Conservation (phyloP, 2,329 filamentous ascomycete species). For the Botrytis fabae region DNA sequence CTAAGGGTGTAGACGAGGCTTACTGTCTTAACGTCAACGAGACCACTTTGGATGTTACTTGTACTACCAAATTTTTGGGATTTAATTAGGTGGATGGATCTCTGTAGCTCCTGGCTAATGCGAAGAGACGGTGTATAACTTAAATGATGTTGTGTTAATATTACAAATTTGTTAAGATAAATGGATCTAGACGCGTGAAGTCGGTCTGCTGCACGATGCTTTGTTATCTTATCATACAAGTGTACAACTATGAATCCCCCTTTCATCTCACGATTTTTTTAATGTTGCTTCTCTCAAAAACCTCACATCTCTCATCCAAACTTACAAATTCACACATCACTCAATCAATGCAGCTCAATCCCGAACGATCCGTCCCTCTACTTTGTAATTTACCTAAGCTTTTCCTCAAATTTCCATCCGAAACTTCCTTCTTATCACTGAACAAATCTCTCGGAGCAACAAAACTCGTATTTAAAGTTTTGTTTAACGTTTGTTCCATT, state of each 20-base stretch:
- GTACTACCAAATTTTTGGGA: constrained; percentile 35
- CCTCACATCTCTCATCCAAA: background rate
- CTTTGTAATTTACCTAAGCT: background rate
- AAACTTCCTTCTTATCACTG: background rate
- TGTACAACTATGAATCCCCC: background rate
- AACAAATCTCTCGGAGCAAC: background rate
- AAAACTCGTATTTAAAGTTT: background rate
- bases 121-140: background rate
- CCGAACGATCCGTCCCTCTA: background rate
- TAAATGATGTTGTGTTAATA: constrained; percentile 24
- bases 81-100: constrained; percentile 32
- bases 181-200: background rate
- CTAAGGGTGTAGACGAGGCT: constrained; percentile 47
- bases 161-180: constrained; percentile 29
- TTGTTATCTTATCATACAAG: background rate
- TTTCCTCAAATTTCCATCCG: background rate
- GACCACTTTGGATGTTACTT: constrained; percentile 42
- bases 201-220: background rate
- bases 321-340: background rate
- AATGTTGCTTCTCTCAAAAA: background rate
- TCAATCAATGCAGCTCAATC: background rate
- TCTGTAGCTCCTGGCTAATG: background rate
- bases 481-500: background rate
- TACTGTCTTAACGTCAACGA: constrained; percentile 48
- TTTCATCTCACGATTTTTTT: background rate